These are phyloP conservation scores for Oryza brachyantha DNA, from an alignment of 176 grass and related monocot genomes.

Conservation along the genomic window DNA sequence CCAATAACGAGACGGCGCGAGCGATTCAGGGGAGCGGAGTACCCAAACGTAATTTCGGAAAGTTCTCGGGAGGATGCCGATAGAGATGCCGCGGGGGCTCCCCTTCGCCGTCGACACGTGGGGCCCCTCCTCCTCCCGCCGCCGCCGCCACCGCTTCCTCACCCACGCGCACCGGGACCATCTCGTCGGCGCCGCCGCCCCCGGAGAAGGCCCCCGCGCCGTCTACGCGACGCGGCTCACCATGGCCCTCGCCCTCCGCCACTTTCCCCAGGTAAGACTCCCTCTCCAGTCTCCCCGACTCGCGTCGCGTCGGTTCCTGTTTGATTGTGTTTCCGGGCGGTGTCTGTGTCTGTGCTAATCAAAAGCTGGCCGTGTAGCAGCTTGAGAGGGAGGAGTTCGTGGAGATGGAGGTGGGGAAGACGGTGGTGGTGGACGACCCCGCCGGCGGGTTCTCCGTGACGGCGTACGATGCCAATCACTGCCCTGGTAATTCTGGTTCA, in stretches of 20 bases:
- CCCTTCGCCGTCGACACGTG: constrained; percentile 85
- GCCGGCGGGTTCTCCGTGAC: constrained; percentile 59
- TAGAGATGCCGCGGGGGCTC: constrained; percentile 81
- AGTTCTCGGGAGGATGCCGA: constrained; percentile 56
- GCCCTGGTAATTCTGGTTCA: constrained; percentile 51
- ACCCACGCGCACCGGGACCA: constrained; percentile 82
- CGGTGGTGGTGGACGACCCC: constrained; percentile 55
- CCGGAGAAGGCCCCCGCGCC: constrained; percentile 8
- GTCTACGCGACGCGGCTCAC: constrained; percentile 79
- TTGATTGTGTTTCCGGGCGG: neutral
- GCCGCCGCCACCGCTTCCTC: constrained; percentile 66
- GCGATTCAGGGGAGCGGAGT: neutral
- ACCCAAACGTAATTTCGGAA: neutral
- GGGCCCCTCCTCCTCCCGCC: constrained; percentile 46
- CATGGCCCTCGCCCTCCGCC: constrained; percentile 43
- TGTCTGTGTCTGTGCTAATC: neutral
- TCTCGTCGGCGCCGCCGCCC: constrained; percentile 30
- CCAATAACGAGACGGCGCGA: neutral
- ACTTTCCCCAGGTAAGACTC: constrained; percentile 50
- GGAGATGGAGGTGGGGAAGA: constrained; percentile 66
- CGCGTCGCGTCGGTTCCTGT: neutral
- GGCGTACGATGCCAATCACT: constrained; percentile 78
- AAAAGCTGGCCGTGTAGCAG: constrained; percentile 16
- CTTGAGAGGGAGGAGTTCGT: constrained; percentile 47
- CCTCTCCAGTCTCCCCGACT: neutral